A percentile compares a stretch with the other conserved stretches of the same genome.
Conservation (phyloP, 352 stramenopile species). For the Pythium utonaiense region DNA sequence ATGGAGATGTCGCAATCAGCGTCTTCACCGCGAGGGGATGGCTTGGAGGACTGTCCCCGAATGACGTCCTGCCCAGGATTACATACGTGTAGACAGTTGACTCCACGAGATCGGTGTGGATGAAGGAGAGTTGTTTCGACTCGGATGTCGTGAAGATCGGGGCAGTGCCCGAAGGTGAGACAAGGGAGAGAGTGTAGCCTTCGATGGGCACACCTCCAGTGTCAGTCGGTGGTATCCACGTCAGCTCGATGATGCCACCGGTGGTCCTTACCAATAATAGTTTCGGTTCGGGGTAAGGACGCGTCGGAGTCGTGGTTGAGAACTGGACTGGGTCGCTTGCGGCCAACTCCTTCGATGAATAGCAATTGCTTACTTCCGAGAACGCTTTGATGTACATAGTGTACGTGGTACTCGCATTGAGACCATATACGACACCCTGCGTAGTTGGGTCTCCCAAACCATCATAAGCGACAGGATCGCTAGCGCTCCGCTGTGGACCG, state of each 20-base stretch:
- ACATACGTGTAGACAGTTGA: slow-evolving; percentile 47
- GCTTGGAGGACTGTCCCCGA: slow-evolving; percentile 41
- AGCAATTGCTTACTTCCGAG: slow-evolving; percentile 24
- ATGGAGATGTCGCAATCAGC: slow-evolving; percentile 37
- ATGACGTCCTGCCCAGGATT: slow-evolving; percentile 27
- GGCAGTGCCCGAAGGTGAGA: slow-evolving; percentile 9
- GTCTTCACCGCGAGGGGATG: slow-evolving; percentile 31
- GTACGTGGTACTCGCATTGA: slow-evolving; percentile 27
- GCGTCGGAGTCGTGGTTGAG: slow-evolving; percentile 15
- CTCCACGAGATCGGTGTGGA: slow-evolving; percentile 46
- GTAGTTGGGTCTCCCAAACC: slow-evolving; percentile 20
- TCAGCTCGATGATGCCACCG: slow-evolving; percentile 25
- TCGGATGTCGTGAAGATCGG: slow-evolving; percentile 26
- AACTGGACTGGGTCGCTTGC: slow-evolving; percentile 1
- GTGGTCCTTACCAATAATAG: slow-evolving; percentile 16
- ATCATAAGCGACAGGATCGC: slow-evolving; percentile 43
- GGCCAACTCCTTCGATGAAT: slow-evolving; percentile 15
- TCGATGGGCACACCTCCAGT: slow-evolving; percentile 23
- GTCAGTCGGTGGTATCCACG: slow-evolving; percentile 22
- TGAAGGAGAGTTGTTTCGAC: slow-evolving; percentile 26
- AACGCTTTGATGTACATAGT: slow-evolving; percentile 17
- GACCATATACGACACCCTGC: slow-evolving; percentile 16
- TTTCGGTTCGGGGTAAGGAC: slow-evolving; percentile 13
- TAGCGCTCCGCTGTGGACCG: too few species aligned
- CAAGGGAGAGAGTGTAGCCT: slow-evolving; percentile 11